These are phyloP conservation scores for Microbotryomycetes sp. DNA, from an alignment of 1,284 basidiomycete species.

Conservation along the genomic window DNA sequence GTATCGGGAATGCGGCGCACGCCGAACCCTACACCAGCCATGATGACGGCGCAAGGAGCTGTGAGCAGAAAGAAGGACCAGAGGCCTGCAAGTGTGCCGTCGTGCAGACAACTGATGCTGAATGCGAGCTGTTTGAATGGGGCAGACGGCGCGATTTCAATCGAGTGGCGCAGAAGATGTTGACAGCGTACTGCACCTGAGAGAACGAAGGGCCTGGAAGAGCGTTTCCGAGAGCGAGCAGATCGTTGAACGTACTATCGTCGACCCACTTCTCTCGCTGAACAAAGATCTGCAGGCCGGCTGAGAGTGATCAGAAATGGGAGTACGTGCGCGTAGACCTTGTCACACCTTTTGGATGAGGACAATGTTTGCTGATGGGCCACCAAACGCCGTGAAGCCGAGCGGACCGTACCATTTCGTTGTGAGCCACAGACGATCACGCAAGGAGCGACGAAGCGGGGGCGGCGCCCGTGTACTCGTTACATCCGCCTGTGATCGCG, in stretches of 20 bases:
- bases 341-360: constrained; percentile 4
- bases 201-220: constrained; percentile 46
- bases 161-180: constrained; percentile 37
- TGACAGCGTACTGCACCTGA: constrained; percentile 43
- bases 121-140: neutral
- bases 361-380: constrained; percentile 8
- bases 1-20: constrained; percentile 46
- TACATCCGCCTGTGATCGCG: too few species aligned
- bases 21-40: constrained; percentile 51
- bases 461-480: too few species aligned
- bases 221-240: constrained; percentile 46
- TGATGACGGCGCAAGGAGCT: constrained; percentile 49
- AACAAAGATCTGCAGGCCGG: neutral
- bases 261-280: constrained; percentile 6
- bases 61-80: constrained; percentile 25
- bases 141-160: constrained; percentile 36
- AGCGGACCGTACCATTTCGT: neutral
- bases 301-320: neutral
- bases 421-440: neutral
- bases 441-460: neutral
- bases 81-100: neutral
- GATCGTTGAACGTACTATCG: constrained; percentile 32
- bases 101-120: constrained; percentile 4
- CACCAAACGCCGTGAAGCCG: constrained; percentile 1
- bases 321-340: too few species aligned